These are phyloP conservation scores for Inga oerstediana DNA, from an alignment of 306 rosid genomes.

Conservation along the genomic window DNA sequence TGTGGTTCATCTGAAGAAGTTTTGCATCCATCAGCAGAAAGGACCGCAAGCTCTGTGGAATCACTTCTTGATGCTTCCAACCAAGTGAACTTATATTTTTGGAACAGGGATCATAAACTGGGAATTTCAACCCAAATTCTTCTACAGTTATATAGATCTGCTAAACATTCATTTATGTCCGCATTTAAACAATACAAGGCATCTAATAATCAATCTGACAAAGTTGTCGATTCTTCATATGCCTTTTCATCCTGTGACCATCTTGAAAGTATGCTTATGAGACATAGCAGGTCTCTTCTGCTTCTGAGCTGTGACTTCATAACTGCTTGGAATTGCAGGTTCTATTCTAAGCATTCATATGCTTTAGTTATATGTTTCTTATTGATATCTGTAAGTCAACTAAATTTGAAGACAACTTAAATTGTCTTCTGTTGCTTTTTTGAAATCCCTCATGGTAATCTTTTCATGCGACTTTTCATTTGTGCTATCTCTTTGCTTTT, in stretches of 20 bases:
- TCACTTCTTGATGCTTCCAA: constrained; percentile 31
- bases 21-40: constrained; percentile 30
- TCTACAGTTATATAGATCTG: constrained; percentile 61
- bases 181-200: constrained; percentile 53
- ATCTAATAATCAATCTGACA: constrained; percentile 31
- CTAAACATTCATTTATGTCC: constrained; percentile 57
- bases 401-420: not conserved
- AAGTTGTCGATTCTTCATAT: constrained; percentile 31
- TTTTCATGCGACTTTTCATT: not conserved
- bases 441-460: not conserved
- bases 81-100: constrained; percentile 43
- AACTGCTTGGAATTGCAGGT: constrained; percentile 96
- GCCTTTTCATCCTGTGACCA: constrained; percentile 33
- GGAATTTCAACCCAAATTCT: constrained; percentile 74
- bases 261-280: constrained; percentile 60
- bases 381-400: constrained; percentile 14
- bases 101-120: constrained; percentile 79
- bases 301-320: constrained; percentile 82
- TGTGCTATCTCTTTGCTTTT: not conserved
- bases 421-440: constrained; percentile 21
- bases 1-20: constrained; percentile 30
- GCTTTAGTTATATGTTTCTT: constrained; percentile 10
- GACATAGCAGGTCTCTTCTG: constrained; percentile 68
- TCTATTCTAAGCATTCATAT: constrained; percentile 22
- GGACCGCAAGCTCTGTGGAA: constrained; percentile 30